Percentiles rank a stretch among this genome's conserved stretches.
Evolutionary conservation across 306 rosid species (phyloP).

Genomic region (Cyclanthera cordifolia): DNA sequence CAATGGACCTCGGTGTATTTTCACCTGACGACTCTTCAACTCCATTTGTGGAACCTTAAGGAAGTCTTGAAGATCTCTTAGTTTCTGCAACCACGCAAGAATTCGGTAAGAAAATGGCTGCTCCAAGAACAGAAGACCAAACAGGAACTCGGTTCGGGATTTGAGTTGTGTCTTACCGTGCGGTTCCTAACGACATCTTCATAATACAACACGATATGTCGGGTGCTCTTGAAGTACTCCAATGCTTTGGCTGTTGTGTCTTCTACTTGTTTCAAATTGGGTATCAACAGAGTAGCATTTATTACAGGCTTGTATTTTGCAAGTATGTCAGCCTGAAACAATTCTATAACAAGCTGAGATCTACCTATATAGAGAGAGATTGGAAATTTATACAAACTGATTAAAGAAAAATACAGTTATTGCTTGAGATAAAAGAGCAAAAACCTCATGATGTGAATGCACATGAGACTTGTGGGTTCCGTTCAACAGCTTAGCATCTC

Average conservation of each 20-base stretch:
- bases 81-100: slow-evolving; percentile 37
- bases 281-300: slow-evolving; percentile 53
- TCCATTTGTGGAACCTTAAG: slow-evolving; percentile 60
- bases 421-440: slow-evolving; percentile 17
- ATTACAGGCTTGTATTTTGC: slow-evolving; percentile 83
- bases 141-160: not conserved
- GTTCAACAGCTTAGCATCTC: slow-evolving; percentile 53
- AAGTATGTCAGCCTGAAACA: slow-evolving; percentile 77
- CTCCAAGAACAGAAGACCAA: not conserved
- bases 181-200: slow-evolving; percentile 77
- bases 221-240: slow-evolving; percentile 76
- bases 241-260: slow-evolving; percentile 64
- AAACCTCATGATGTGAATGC: slow-evolving; percentile 83
- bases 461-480: slow-evolving; percentile 98
- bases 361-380: not conserved
- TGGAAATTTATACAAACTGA: not conserved
- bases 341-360: slow-evolving; percentile 11
- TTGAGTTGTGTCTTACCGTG: slow-evolving; percentile 40
- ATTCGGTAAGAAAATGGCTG: not conserved
- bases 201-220: slow-evolving; percentile 66
- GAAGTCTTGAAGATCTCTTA: slow-evolving; percentile 67
- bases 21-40: slow-evolving; percentile 83
- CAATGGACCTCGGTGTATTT: slow-evolving; percentile 74
- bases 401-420: not conserved
- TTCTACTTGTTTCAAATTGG: slow-evolving; percentile 54